phyloP scores from a whole-genome alignment of 2,329 filamentous ascomycete genomes.

The Hypomyces rosellus region DNA sequence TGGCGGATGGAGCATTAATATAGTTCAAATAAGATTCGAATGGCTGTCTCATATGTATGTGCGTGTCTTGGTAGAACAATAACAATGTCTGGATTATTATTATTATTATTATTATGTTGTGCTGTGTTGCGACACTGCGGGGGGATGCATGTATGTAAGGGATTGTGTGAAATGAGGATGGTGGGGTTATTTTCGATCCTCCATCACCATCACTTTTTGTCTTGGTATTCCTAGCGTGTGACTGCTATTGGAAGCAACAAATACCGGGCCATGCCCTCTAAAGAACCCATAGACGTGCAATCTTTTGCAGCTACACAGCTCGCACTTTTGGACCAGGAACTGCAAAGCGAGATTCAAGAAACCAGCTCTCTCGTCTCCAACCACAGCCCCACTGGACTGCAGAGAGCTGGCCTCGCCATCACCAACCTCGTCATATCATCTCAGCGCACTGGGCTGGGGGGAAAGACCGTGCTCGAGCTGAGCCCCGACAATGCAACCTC shows the following conservation, averaged over 20 bases:
- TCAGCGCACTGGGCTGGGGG: constrained; percentile 82
- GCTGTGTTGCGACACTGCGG: neutral
- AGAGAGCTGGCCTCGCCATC: constrained; percentile 72
- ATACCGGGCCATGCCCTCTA: constrained; percentile 26
- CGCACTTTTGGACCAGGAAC: constrained; percentile 62
- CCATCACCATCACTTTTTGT: neutral
- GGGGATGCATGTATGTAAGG: neutral
- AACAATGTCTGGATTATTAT: neutral
- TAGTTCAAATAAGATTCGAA: too few relatives aligned
- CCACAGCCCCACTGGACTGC: constrained; percentile 61
- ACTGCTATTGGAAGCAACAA: neutral
- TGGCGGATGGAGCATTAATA: neutral
- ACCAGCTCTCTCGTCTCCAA: constrained; percentile 60
- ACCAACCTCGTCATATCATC: constrained; percentile 67
- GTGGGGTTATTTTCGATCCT: too few relatives aligned
- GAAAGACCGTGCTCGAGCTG: constrained; percentile 84
- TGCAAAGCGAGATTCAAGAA: constrained; percentile 65
- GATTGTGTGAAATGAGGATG: neutral
- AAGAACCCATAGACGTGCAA: constrained; percentile 51
- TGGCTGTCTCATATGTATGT: too few relatives aligned
- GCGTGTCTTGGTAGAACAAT: neutral
- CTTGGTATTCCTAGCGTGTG: neutral
- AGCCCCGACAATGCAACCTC: constrained; percentile 63
- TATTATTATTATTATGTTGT: too few relatives aligned
- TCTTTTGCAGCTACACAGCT: constrained; percentile 68